Conservation (phyloP, 2,329 filamentous ascomycete genomes). For the Annulohypoxylon truncatum region DNA sequence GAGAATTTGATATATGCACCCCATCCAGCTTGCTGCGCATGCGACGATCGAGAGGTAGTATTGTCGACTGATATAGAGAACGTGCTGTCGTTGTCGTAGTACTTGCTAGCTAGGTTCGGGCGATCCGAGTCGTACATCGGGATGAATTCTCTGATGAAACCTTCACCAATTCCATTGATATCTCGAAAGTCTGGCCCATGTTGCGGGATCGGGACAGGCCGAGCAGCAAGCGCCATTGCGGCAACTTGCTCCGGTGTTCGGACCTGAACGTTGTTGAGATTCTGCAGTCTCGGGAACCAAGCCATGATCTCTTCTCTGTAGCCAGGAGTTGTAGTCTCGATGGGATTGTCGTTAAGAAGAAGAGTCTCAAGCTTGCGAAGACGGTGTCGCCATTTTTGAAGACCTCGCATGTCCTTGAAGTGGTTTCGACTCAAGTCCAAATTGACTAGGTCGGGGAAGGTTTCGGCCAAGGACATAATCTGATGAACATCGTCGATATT, state of each 20-base stretch:
- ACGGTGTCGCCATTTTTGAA: slow-evolving; percentile 82
- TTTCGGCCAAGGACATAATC: slow-evolving; percentile 79
- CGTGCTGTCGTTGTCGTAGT: slow-evolving; percentile 80
- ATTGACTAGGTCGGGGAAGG: slow-evolving; percentile 87
- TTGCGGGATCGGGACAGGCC: slow-evolving; percentile 70
- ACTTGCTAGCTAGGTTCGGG: slow-evolving; percentile 67
- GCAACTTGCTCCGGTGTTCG: slow-evolving; percentile 78
- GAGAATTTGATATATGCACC: slow-evolving; percentile 80
- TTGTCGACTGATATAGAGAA: slow-evolving; percentile 83
- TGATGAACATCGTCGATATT: slow-evolving; percentile 76
- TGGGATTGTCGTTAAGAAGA: slow-evolving; percentile 80
- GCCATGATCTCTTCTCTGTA: slow-evolving; percentile 76
- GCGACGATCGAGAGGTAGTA: slow-evolving; percentile 59
- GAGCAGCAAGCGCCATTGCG: slow-evolving; percentile 61
- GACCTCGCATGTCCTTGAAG: slow-evolving; percentile 72
- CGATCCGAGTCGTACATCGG: slow-evolving; percentile 79
- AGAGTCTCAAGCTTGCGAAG: slow-evolving; percentile 85
- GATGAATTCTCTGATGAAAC: slow-evolving; percentile 81
- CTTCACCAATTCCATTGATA: slow-evolving; percentile 77
- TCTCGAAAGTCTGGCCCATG: slow-evolving; percentile 78
- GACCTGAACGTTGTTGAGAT: slow-evolving; percentile 79
- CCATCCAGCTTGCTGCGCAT: slow-evolving; percentile 67
- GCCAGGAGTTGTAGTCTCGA: slow-evolving; percentile 69
- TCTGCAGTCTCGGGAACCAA: slow-evolving; percentile 85
- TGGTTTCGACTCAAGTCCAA: slow-evolving; percentile 90